These are phyloP conservation scores for Halophytophthora polymorphica DNA, from an alignment of 352 stramenopile species.

Conservation along the genomic window DNA sequence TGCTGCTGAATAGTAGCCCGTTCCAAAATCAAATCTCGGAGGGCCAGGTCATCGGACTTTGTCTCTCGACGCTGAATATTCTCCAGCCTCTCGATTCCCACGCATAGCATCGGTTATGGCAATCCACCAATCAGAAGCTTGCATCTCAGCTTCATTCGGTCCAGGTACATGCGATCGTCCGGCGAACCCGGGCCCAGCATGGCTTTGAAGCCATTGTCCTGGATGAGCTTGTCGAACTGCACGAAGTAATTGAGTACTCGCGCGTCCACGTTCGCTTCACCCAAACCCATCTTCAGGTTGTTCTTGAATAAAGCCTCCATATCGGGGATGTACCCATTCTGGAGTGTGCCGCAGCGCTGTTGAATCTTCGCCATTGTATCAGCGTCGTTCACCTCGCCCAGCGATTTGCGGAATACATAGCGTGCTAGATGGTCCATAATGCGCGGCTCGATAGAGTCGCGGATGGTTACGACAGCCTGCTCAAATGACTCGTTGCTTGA, in stretches of 20 bases:
- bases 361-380: constrained; percentile 13
- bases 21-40: constrained; percentile 7
- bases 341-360: neutral
- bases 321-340: constrained; percentile 13
- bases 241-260: constrained; percentile 13
- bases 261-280: constrained; percentile 4
- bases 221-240: constrained; percentile 11
- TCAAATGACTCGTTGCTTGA: constrained; percentile 15
- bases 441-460: constrained; percentile 5
- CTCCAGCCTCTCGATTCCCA: no score
- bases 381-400: constrained; percentile 9
- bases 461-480: constrained; percentile 10
- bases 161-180: constrained; percentile 1
- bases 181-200: constrained; percentile 8
- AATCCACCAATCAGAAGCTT: constrained; percentile 6
- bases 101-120: no score
- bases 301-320: constrained; percentile 11
- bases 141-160: constrained; percentile 11
- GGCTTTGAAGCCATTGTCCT: constrained; percentile 12
- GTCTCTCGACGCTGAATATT: constrained; percentile 5
- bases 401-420: constrained; percentile 8
- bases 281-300: constrained; percentile 14
- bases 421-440: constrained; percentile 10
- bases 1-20: constrained; percentile 9
- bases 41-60: constrained; percentile 5